phyloP scores from a whole-genome alignment of 2,329 filamentous ascomycete species.

The Claviceps digitariae region DNA sequence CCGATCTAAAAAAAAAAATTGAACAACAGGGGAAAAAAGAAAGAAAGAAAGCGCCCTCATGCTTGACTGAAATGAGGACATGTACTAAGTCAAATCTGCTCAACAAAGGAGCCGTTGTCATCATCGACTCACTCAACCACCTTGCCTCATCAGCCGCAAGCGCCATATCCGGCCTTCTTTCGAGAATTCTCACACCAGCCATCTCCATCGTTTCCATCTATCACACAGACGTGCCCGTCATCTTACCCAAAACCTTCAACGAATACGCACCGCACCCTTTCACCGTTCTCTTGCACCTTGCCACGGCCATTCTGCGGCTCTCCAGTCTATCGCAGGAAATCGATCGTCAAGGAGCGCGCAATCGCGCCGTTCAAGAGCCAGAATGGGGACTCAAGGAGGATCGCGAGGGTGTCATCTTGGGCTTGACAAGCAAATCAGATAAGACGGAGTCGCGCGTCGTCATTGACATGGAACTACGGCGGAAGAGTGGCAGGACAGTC shows the following conservation, averaged over 20 bases:
- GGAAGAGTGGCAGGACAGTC: slow-evolving; percentile 68
- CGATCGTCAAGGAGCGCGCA: slow-evolving; percentile 57
- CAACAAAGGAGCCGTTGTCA: slow-evolving; percentile 50
- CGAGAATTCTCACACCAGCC: slow-evolving; percentile 48
- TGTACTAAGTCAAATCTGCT: not conserved
- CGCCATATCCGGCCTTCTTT: slow-evolving; percentile 55
- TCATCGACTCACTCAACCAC: slow-evolving; percentile 68
- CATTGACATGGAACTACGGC: slow-evolving; percentile 72
- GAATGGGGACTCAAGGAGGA: slow-evolving; percentile 67
- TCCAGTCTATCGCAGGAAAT: slow-evolving; percentile 64
- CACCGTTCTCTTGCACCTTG: slow-evolving; percentile 64
- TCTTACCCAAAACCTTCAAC: slow-evolving; percentile 26
- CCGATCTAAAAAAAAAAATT: no score
- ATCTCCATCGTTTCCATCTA: slow-evolving; percentile 68
- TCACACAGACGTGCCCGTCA: slow-evolving; percentile 63
- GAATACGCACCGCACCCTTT: slow-evolving; percentile 57
- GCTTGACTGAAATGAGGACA: not conserved
- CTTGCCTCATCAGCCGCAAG: slow-evolving; percentile 41
- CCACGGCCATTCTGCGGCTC: slow-evolving; percentile 70
- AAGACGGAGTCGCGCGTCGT: slow-evolving; percentile 40
- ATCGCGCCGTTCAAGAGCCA: slow-evolving; percentile 62
- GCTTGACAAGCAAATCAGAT: slow-evolving; percentile 36
- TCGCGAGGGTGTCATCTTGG: slow-evolving; percentile 64
- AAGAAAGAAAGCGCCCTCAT: no score
- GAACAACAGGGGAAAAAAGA: not conserved